Evolutionary conservation across 2,329 filamentous ascomycete species (phyloP), one percentile per base, ranked within the genome.

Genomic region (Basipetospora chlamydospora): DNA sequence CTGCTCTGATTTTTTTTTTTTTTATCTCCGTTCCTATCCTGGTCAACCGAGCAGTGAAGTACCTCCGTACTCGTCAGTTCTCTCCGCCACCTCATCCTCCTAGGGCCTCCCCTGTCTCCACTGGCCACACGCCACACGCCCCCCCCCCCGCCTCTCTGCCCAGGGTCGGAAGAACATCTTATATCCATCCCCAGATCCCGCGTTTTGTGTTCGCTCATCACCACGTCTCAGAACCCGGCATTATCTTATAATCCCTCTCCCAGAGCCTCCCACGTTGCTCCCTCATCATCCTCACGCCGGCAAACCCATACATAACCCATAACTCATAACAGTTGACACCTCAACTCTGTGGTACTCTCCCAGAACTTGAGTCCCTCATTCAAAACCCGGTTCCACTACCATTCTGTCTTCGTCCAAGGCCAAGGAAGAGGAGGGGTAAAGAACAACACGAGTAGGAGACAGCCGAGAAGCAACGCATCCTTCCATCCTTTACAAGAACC

Each of bases 181-280:
- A 38, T 33, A 38, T 33, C 22, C 16, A 17, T 26, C 22, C 36
- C 15, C 36, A 38, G n/a, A 17, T 38, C 36, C 36, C 29, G 29
- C 22, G 28, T 38, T 38, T 38, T 26, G 29, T 21, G 17, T 33
- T 38, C n/a, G 36, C 29, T 28, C 36, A 38, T 38, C 36, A 38
- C 20, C 13, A 26, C 15, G 36, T 38, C 30, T 38, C 28, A 33
- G 36, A 38, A n/a, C 22, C 28, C 36, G 29, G 29, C 29, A 33
- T 38, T 31, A 20, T n/a, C n/a, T n/a, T n/a, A n/a, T n/a, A n/a
- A n/a, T n/a, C n/a, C n/a, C n/a, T n/a, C n/a, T n/a, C n/a, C n/a
- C n/a, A n/a, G n/a, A n/a, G n/a, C n/a, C n/a, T n/a, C n/a, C n/a
- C n/a, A n/a, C n/a, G n/a, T n/a, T n/a, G n/a, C n/a, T n/a, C n/a